These are phyloP conservation scores for Capsicum baccatum DNA, from an alignment of 257 asterid species.

Conservation along the genomic window DNA sequence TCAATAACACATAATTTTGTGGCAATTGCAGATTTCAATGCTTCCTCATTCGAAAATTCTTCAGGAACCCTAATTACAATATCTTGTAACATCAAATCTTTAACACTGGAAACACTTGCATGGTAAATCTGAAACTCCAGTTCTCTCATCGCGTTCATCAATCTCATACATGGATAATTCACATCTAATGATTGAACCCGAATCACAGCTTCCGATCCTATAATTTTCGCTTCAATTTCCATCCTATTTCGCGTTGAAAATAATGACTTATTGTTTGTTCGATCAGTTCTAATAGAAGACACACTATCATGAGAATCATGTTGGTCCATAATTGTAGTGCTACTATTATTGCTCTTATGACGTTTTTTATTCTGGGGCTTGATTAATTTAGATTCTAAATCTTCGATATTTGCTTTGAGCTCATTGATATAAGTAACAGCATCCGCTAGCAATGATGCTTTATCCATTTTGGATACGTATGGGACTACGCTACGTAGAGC, in stretches of 20 bases:
- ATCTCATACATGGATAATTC: conserved; percentile 41
- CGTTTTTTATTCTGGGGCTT: background rate
- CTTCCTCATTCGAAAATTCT: conserved; percentile 39
- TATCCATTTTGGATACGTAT: conserved; percentile 52
- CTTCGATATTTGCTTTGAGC: conserved; percentile 41
- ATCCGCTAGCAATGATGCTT: conserved; percentile 51
- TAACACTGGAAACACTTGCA: conserved; percentile 39
- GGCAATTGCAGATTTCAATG: conserved; percentile 42
- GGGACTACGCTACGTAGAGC: conserved; percentile 57
- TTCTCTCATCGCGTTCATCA: conserved; percentile 45
- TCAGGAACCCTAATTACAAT: conserved; percentile 45
- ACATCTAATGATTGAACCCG: conserved; percentile 37
- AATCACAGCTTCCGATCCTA: conserved; percentile 46
- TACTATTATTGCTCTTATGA: too few species aligned
- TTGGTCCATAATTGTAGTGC: background rate
- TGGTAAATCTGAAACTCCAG: conserved; percentile 39
- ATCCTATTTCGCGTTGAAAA: background rate
- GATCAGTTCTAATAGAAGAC: background rate
- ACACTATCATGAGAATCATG: conserved; percentile 36
- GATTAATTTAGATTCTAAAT: conserved; percentile 33
- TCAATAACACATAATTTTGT: conserved; percentile 25
- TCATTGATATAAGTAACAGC: conserved; percentile 53
- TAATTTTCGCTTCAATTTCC: conserved; percentile 41
- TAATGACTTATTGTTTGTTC: background rate
- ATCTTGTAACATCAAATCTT: conserved; percentile 47